Evolutionary conservation across 2,329 filamentous ascomycete species (phyloP).

Genomic region (Phialophora macrospora): DNA sequence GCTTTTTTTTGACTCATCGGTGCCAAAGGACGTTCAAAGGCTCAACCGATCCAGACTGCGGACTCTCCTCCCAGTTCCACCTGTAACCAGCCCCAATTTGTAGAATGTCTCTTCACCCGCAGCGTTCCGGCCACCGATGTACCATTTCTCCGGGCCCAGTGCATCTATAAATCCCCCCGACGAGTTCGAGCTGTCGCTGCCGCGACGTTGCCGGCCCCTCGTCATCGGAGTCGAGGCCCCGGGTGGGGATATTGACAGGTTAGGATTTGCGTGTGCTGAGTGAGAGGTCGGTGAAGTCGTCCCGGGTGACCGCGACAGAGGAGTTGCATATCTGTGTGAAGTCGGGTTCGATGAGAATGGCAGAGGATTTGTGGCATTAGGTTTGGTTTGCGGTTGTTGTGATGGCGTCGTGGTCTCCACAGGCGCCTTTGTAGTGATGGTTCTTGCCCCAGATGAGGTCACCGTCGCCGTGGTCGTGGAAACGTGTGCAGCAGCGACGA

Average conservation of each 20-base stretch:
- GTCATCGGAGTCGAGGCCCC: slow-evolving; percentile 41
- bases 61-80: slow-evolving; percentile 49
- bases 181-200: slow-evolving; percentile 54
- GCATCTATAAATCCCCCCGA: slow-evolving; percentile 56
- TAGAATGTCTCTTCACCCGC: slow-evolving; percentile 57
- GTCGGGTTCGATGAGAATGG: slow-evolving; percentile 31
- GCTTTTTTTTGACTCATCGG: too few relatives aligned
- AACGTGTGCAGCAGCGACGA: slow-evolving; percentile 45
- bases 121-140: slow-evolving; percentile 55
- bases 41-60: slow-evolving; percentile 57
- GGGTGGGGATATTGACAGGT: slow-evolving; percentile 47
- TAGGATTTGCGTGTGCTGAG: slow-evolving; percentile 44
- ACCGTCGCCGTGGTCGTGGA: slow-evolving; percentile 47
- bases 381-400: slow-evolving; percentile 45
- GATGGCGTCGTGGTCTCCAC: slow-evolving; percentile 37
- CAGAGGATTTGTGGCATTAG: slow-evolving; percentile 38
- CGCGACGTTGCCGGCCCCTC: slow-evolving; percentile 49
- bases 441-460: slow-evolving; percentile 50
- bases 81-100: slow-evolving; percentile 54
- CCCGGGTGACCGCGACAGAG: slow-evolving; percentile 34
- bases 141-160: slow-evolving; percentile 57
- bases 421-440: slow-evolving; percentile 55
- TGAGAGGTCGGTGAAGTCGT: slow-evolving; percentile 36
- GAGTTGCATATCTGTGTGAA: slow-evolving; percentile 33
- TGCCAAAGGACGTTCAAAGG: slow-evolving; percentile 43